phyloP scores from a whole-genome alignment of 495 filamentous ascomycete species.

The Aspergillus carlsbadensis region DNA sequence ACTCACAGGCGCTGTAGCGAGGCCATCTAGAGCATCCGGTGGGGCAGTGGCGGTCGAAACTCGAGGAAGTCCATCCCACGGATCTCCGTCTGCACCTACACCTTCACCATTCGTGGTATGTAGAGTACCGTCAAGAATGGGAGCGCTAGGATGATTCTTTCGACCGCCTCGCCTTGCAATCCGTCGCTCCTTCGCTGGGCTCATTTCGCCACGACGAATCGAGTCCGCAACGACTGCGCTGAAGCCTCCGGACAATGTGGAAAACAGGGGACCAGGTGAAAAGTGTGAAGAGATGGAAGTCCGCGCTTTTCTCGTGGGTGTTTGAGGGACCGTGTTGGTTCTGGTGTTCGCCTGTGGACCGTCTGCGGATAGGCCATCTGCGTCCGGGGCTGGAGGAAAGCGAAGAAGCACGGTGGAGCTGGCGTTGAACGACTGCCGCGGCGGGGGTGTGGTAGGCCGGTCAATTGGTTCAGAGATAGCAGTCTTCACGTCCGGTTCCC shows the following conservation, averaged over 20 bases:
- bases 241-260: conserved; percentile 54
- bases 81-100: conserved; percentile 14
- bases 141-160: conserved; percentile 30
- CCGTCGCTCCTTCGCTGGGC: conserved; percentile 35
- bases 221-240: conserved; percentile 63
- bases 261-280: conserved; percentile 48
- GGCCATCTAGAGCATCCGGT: conserved; percentile 31
- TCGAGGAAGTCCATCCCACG: conserved; percentile 16
- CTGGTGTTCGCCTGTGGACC: conserved; percentile 16
- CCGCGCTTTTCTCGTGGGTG: conserved; percentile 33
- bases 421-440: conserved; percentile 14
- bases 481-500: conserved; percentile 14
- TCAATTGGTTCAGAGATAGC: conserved; percentile 24
- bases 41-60: conserved; percentile 28
- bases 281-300: conserved; percentile 43
- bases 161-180: conserved; percentile 25
- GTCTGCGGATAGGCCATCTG: conserved; percentile 25
- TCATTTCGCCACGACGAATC: conserved; percentile 51
- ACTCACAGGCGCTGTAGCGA: conserved; percentile 22
- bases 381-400: conserved; percentile 38
- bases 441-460: conserved; percentile 31
- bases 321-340: conserved; percentile 30
- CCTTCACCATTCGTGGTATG: conserved; percentile 23
- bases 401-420: conserved; percentile 41
- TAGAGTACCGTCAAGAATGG: conserved; percentile 21